Evolutionary conservation across 73 alveolate species (phyloP), one percentile per base, ranked within the genome.

Genomic region (Symbiodinium natans): DNA sequence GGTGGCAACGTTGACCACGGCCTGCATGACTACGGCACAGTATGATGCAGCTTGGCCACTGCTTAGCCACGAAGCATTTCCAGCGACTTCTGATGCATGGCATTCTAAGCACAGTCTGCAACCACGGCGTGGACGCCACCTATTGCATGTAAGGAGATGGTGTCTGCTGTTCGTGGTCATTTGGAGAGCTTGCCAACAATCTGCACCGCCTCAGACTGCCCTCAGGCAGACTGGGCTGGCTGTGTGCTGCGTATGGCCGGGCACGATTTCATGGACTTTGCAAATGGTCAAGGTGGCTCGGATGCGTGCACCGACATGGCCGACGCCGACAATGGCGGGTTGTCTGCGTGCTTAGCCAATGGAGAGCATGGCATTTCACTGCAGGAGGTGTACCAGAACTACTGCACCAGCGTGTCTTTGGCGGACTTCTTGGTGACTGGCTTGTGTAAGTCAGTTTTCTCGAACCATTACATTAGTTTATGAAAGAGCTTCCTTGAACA

Each of bases 191-290:
- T 92, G 39, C 48, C 63, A 31, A 5, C 92, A 9, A 46, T 77
- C 82, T 92, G 98, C 98, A 92, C 92, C 0, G 83, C 98, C 39
- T 33, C 98, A 11, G 85, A 77, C 27, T 92, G 98, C 40, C 98
- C 98, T 15, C 98, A 92, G 68, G 98, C 98, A 4, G 98, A 92
- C 42, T 92, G 98, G 98, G 98, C 98, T 1, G 98, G 92, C 38
- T 92, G 98, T 29, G 92, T 92, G 25, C 84, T 92, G 46, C 98
- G 98, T 41, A 80, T 92, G 92, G 98, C 98, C 11, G 98, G 98
- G 10, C 98, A 92, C 82, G 98, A 92, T 92, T 80, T 92, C 68
- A 92, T 92, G 98, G 98, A 92, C 92, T 92, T 77, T 46, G 98
- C 98, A 3, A 41, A 33, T 43, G 98, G 98, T 9, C 92, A 77